A percentile compares a stretch with the other conserved stretches of the same genome.
These are phyloP conservation scores for Suillus ampliporus DNA, from an alignment of 768 basidiomycete genomes.

Conservation along the genomic window DNA sequence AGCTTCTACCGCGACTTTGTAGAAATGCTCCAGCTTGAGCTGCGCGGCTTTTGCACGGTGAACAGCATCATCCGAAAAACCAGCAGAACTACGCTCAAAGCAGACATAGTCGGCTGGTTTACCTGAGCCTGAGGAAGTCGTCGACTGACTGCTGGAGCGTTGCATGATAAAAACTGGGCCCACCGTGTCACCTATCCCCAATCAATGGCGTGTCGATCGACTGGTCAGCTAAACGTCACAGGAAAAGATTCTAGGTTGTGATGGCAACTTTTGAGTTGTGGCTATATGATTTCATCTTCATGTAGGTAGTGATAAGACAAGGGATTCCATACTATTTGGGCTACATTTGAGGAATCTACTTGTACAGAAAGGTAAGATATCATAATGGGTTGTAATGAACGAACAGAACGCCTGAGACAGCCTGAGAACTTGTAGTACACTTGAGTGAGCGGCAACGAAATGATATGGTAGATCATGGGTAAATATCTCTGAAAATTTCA, in stretches of 20 bases:
- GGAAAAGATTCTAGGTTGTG: not conserved
- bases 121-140: slow-evolving; percentile 28
- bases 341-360: not conserved
- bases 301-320: slow-evolving; percentile 1
- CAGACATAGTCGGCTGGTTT: slow-evolving; percentile 82
- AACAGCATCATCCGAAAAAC: slow-evolving; percentile 81
- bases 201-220: slow-evolving; percentile 1
- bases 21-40: slow-evolving; percentile 94
- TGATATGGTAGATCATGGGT: not conserved
- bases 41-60: slow-evolving; percentile 91
- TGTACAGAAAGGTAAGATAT: slow-evolving; percentile 4
- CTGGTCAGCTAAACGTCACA: not conserved
- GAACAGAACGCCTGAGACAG: not conserved
- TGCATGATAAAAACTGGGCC: slow-evolving; percentile 25
- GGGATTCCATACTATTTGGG: not conserved
- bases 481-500: not conserved
- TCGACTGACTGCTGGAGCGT: slow-evolving; percentile 36
- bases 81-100: slow-evolving; percentile 81
- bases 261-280: slow-evolving; percentile 5
- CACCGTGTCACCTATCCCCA: not conserved
- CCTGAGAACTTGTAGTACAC: slow-evolving; percentile 1
- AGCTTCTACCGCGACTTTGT: slow-evolving; percentile 94
- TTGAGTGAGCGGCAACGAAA: not conserved
- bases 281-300: not conserved
- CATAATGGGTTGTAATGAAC: not conserved